Percentiles rank a stretch among this genome's conserved stretches.
These are phyloP conservation scores for Sphaerosporella brunnea DNA, from an alignment of 495 filamentous ascomycete genomes.

Conservation along the genomic window DNA sequence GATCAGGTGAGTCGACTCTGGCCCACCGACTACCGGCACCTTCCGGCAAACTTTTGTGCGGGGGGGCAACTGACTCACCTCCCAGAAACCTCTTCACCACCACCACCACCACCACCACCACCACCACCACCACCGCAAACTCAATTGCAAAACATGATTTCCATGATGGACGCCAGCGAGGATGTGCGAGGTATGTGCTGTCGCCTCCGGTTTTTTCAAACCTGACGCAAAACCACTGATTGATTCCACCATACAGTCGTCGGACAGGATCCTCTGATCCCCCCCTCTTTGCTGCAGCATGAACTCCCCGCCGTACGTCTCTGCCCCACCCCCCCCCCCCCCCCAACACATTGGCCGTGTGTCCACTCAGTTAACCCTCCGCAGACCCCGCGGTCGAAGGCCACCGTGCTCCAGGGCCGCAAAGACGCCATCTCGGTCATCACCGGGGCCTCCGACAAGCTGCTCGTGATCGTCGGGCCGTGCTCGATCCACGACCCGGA, in stretches of 20 bases:
- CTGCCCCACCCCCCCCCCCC: conserved; percentile 19
- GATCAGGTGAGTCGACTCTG: neutral
- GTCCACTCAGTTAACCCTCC: conserved; percentile 1
- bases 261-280: conserved; percentile 87
- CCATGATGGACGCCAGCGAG: conserved; percentile 18
- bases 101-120: neutral
- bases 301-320: conserved; percentile 66
- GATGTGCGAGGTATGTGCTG: conserved; percentile 22
- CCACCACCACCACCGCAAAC: neutral
- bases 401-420: conserved; percentile 67
- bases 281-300: conserved; percentile 67
- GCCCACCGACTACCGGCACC: neutral
- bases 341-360: too few relatives aligned
- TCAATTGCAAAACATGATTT: conserved; percentile 14
- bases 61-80: neutral
- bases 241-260: conserved; percentile 42
- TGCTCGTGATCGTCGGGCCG: conserved; percentile 84
- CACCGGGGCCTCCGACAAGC: conserved; percentile 58
- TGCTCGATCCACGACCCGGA: conserved; percentile 94
- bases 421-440: conserved; percentile 69
- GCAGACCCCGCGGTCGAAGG: conserved; percentile 33
- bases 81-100: neutral
- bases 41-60: neutral
- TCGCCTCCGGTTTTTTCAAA: neutral
- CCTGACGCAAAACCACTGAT: too few relatives aligned